phyloP scores from a whole-genome alignment of 805 yeast genomes.

The Candida xiaguanensis region DNA sequence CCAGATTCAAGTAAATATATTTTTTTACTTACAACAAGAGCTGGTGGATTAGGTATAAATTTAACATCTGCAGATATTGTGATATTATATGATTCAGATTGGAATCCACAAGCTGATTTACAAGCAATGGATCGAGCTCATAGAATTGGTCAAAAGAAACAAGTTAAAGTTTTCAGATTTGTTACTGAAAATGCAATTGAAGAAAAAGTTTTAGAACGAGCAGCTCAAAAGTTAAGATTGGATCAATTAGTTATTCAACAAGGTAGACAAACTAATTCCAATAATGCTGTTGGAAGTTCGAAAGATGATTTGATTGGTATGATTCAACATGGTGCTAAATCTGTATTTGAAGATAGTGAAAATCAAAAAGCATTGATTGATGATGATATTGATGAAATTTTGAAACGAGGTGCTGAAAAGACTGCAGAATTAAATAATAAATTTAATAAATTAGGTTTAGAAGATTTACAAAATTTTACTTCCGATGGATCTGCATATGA shows the following conservation, averaged over 20 bases:
- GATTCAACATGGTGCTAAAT: slow-evolving; percentile 97
- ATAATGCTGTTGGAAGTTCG: slow-evolving; percentile 47
- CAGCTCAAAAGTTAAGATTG: slow-evolving; percentile 86
- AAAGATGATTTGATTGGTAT: slow-evolving; percentile 87
- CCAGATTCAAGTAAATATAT: slow-evolving; percentile 81
- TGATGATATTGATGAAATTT: slow-evolving; percentile 79
- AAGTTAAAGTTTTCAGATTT: slow-evolving; percentile 86
- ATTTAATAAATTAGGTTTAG: slow-evolving; percentile 82
- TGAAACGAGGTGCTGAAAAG: slow-evolving; percentile 75
- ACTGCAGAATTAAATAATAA: slow-evolving; percentile 77
- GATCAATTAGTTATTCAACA: slow-evolving; percentile 97
- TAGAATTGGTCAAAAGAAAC: slow-evolving; percentile 95
- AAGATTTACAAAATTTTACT: slow-evolving; percentile 88
- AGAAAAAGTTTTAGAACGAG: slow-evolving; percentile 92
- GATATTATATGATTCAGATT: slow-evolving; percentile 84
- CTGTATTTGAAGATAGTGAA: slow-evolving; percentile 55
- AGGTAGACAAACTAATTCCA: slow-evolving; percentile 51
- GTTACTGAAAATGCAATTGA: slow-evolving; percentile 96
- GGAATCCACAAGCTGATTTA: slow-evolving; percentile 98
- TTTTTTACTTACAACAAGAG: slow-evolving; percentile 86
- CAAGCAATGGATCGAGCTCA: slow-evolving; percentile 99
- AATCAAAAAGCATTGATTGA: slow-evolving; percentile 30
- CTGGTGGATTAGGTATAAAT: slow-evolving; percentile 95
- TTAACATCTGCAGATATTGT: slow-evolving; percentile 90
- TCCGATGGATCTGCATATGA: slow-evolving; percentile 89